Conservation (phyloP, 495 filamentous ascomycete species). For the Pyronema domesticum region DNA sequence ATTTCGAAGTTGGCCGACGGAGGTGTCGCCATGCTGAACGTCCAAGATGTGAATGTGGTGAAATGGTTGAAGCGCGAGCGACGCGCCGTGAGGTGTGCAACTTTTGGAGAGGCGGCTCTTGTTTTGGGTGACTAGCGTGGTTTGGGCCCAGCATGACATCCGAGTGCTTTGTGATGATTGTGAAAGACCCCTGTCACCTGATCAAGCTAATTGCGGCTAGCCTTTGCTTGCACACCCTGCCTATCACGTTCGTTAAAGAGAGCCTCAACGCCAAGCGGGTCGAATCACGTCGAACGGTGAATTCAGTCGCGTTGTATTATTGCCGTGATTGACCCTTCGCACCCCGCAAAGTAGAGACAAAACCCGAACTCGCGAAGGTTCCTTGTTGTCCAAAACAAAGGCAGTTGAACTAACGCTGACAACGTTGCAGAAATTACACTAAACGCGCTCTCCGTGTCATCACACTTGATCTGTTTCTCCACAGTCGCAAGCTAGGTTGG, state of each 20-base stretch:
- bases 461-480: neutral
- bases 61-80: neutral
- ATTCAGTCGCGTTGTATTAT: neutral
- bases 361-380: neutral
- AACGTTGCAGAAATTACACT: neutral
- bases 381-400: neutral
- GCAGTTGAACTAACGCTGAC: neutral
- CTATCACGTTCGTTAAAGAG: neutral
- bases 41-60: neutral
- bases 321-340: neutral
- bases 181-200: too few relatives aligned
- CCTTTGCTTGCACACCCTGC: neutral
- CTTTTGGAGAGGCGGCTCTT: neutral
- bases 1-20: neutral
- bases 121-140: neutral
- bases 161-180: too few relatives aligned
- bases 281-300: neutral
- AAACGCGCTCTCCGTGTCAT: neutral
- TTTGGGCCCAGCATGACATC: neutral
- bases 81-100: neutral
- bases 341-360: neutral
- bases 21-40: neutral
- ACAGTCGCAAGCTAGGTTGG: neutral
- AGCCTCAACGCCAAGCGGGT: neutral
- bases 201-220: too few relatives aligned